Evolutionary conservation across 2,329 filamentous ascomycete genomes (phyloP).

Genomic region (Apiospora phragmitis): DNA sequence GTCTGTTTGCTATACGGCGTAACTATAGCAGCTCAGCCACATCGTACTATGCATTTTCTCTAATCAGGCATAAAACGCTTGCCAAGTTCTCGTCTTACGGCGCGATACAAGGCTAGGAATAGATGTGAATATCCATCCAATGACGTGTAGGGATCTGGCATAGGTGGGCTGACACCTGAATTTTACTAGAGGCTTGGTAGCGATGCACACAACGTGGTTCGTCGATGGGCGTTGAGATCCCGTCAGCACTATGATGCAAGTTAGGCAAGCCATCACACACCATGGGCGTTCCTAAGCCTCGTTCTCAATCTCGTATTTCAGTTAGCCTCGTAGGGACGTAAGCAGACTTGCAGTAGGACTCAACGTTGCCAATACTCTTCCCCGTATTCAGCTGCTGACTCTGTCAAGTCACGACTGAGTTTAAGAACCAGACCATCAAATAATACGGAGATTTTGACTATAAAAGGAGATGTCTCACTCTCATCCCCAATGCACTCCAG

Average conservation of each 20-base stretch:
- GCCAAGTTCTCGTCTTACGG: neutral
- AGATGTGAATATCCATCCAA: neutral
- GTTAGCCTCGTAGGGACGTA: neutral
- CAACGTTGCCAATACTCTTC: neutral
- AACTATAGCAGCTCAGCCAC: neutral
- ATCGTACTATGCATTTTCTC: too few relatives aligned
- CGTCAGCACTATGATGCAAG: neutral
- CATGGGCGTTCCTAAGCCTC: neutral
- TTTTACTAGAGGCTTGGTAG: neutral
- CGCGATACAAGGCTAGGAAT: neutral
- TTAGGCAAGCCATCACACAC: conserved; percentile 5
- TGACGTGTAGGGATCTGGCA: neutral
- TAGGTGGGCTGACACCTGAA: neutral
- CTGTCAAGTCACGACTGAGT: too few relatives aligned
- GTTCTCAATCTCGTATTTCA: neutral
- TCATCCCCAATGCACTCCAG: neutral
- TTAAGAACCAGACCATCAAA: neutral
- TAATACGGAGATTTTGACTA: neutral
- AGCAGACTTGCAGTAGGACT: neutral
- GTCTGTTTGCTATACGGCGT: neutral
- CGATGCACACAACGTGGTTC: neutral
- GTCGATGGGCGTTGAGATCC: neutral
- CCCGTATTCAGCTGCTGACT: neutral
- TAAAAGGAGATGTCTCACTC: neutral
- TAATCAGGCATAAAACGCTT: neutral